Conservation (phyloP, 768 basidiomycete genomes). For the Mycena rebaudengoi region DNA sequence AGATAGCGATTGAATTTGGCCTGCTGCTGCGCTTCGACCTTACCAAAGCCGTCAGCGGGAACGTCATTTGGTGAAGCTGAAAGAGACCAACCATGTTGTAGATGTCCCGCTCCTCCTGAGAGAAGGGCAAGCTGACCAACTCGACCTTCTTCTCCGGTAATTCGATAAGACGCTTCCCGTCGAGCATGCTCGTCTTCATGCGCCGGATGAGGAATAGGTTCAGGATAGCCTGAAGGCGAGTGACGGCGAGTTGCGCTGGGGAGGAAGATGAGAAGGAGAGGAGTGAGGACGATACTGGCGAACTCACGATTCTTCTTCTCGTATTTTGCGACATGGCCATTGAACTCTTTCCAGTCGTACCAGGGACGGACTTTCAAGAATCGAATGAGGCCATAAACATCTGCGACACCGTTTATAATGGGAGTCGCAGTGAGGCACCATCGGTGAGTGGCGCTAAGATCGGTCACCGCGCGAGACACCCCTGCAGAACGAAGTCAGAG, state of each 20-base stretch:
- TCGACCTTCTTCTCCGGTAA: constrained; percentile 64
- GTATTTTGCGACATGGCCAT: constrained; percentile 41
- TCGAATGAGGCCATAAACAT: constrained; percentile 58
- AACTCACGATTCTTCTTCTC: constrained; percentile 64
- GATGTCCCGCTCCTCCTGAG: constrained; percentile 68
- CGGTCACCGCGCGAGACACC: constrained; percentile 61
- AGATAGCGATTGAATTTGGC: constrained; percentile 72
- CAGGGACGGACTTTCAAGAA: constrained; percentile 56
- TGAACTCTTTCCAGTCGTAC: constrained; percentile 55
- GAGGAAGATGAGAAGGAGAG: constrained; percentile 6
- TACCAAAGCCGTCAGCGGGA: neutral
- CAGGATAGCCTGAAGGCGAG: constrained; percentile 67
- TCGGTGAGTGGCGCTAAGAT: constrained; percentile 59
- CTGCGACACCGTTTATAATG: constrained; percentile 67
- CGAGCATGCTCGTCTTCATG: constrained; percentile 68
- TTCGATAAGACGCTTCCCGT: constrained; percentile 74
- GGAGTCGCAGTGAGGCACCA: constrained; percentile 73
- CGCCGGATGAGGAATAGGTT: constrained; percentile 63
- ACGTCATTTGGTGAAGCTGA: neutral
- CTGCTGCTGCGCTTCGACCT: constrained; percentile 64
- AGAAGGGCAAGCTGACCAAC: constrained; percentile 63
- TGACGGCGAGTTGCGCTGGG: constrained; percentile 60
- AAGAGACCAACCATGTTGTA: constrained; percentile 56
- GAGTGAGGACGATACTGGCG: neutral
- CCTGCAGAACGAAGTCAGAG: constrained; percentile 40